Base-by-base conservation (phyloP, 768 basidiomycete genomes). In the Podaxis sp. region DNA sequence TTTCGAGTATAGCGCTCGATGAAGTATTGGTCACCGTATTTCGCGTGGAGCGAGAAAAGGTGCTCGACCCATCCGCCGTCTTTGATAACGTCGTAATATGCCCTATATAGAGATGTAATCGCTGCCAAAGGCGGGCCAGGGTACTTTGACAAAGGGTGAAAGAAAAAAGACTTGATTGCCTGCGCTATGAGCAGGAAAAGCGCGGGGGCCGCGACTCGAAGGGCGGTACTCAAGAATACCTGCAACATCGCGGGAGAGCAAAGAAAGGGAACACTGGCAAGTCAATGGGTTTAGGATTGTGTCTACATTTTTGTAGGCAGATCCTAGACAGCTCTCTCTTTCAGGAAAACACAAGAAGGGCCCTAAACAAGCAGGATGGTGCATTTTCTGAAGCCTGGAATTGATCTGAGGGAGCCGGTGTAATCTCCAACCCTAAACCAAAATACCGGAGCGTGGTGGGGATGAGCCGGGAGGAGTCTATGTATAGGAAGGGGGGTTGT, bases 41-140 rank as follows among this genome's bases (percentile, higher is more conserved):
- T 66, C 7, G 67, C 65, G 59, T 81, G 80, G 13, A 80, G 70
- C 11, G 64, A 51, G 11, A 74, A 69, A 3, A 80, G 70, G 25
- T 79, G 70, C 25, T 76, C 72, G 4, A 73, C 58, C 74, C 76
- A 74, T 17, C 72, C 73, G n/a, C 77, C 77, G 57, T 77, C 76
- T 64, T 70, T 70, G 51, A 76, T 51, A 25, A 77, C 74, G 57
- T 75, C 75, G 59, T 66, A 76, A 58, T 73, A 77, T 1, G 73
- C 74, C 56, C 68, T 69, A 55, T 78, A 77, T 67, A 73, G 73
- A 17, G 63, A 47, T 11, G 74, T 74, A 24, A 71, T 50, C 24
- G 76, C 76, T 15, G 76, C 77, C 9, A 77, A 66, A 12, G 43
- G 56, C 3, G 76, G 76, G 1, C 77, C 77, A 43, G 76, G 75